Base-by-base conservation (phyloP, 768 basidiomycete genomes). In the Rhodocollybia butyracea region DNA sequence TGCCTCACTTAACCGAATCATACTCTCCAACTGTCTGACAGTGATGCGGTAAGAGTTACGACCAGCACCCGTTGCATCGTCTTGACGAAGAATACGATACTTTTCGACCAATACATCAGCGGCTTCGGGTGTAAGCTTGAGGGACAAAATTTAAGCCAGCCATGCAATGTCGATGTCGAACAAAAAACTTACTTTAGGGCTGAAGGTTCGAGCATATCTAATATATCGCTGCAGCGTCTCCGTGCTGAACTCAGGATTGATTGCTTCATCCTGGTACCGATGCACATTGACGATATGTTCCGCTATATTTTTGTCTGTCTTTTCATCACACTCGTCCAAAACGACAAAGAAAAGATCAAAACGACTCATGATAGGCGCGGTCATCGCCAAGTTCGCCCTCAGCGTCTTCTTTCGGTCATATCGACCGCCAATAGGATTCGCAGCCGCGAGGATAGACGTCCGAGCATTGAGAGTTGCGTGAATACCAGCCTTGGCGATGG, bases 281-380 rank as follows among this genome's bases (percentile, higher is more conserved):
- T 98, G 97, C 8, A 98, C 93, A 69, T 96, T 94, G 51, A 99
- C 95, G 58, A 99, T 98, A 70, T 99, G 97, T 68, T 84, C 86
- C 34, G 97, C 97, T 60, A 99, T 90, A 66, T 94, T 92, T 65
- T 92, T 70, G 65, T 99, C 97, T 57, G 86, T 90, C 68, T 82
- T 88, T 67, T 93, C 90, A 67, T 98, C 87, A 70, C 95, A 98
- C 65, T 99, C 95, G 64, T 99, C 97, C 50, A 99, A 79, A 11
- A 99, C 94, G 53, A 99, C 92, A 67, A 98, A 99, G 78, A 98
- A 98, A 61, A 99, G 67, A 70, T 99, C 97, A 61, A 93, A 99
- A 57, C 97, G 86, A 72, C 93, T 95, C 96, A 99, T 98, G 72
- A 99, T 98, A 1, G 97, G 97, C 0, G 95, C 89, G 51, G 89